These are phyloP conservation scores for Anaeromyces robustus DNA, from an alignment of 192 early-diverging fungal species.

Conservation along the genomic window DNA sequence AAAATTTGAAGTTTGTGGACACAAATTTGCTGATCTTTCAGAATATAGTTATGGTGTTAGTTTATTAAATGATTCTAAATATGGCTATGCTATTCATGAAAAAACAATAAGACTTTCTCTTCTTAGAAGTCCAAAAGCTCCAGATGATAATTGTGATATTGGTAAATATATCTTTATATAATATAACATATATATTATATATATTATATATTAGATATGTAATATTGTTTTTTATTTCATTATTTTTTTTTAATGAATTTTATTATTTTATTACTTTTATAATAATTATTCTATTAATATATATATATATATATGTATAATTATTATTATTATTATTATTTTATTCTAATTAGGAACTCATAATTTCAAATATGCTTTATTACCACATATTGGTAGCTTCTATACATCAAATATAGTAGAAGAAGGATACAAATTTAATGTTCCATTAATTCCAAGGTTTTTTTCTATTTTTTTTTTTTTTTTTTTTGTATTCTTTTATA, in stretches of 20 bases:
- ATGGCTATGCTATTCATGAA: slow-evolving; percentile 72
- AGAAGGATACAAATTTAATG: slow-evolving; percentile 82
- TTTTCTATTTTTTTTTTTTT: not conserved
- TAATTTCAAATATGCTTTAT: slow-evolving; percentile 74
- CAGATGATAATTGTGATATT: slow-evolving; percentile 50
- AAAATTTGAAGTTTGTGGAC: slow-evolving; percentile 91
- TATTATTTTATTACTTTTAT: too few species aligned
- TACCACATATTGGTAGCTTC: slow-evolving; percentile 75
- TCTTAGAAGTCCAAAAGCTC: slow-evolving; percentile 73
- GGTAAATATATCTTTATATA: slow-evolving; percentile 14
- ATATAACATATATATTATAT: too few species aligned
- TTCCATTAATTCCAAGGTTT: slow-evolving; percentile 40
- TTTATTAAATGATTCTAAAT: slow-evolving; percentile 91
- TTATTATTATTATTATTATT: not conserved
- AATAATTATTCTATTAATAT: too few species aligned
- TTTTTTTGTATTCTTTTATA: too few species aligned
- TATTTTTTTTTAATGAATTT: too few species aligned
- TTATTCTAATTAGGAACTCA: slow-evolving; percentile 48
- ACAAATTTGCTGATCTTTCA: slow-evolving; percentile 93
- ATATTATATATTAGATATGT: not conserved
- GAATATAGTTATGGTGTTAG: slow-evolving; percentile 92
- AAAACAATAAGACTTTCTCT: slow-evolving; percentile 72
- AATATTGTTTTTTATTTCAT: too few species aligned
- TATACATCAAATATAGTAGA: slow-evolving; percentile 68
- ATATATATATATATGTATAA: not conserved